phyloP scores from a whole-genome alignment of 371 early-diverging fungal genomes.

The Mortierella sp. region DNA sequence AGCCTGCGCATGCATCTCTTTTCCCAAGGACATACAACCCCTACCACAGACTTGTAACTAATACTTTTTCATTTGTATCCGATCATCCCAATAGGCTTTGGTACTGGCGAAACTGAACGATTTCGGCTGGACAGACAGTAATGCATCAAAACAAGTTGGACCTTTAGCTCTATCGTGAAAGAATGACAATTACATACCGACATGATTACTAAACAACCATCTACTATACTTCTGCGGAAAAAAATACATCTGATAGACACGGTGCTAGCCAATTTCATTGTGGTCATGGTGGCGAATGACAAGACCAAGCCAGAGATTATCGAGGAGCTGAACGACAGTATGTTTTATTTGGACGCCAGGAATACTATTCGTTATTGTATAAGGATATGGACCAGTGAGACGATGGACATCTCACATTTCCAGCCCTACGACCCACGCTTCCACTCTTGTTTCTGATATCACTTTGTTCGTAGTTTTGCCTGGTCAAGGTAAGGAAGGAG shows the following conservation, averaged over 20 bases:
- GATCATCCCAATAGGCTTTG: slow-evolving; percentile 5
- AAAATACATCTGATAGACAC: slow-evolving; percentile 18
- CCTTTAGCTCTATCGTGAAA: too few relatives aligned
- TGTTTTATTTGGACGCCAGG: not conserved
- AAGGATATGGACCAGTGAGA: too few relatives aligned
- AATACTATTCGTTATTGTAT: not conserved
- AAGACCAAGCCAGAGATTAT: slow-evolving; percentile 44
- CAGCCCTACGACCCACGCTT: too few relatives aligned
- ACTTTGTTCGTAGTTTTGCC: slow-evolving; percentile 21
- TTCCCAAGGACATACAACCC: too few relatives aligned
- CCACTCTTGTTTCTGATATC: not conserved
- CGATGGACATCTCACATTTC: too few relatives aligned
- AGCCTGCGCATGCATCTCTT: too few relatives aligned
- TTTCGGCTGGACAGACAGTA: slow-evolving; percentile 53
- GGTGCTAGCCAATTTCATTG: slow-evolving; percentile 53
- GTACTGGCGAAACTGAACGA: slow-evolving; percentile 39
- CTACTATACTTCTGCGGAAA: too few relatives aligned
- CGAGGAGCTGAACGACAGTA: slow-evolving; percentile 45
- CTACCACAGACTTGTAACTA: not conserved
- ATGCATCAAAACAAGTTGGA: too few relatives aligned
- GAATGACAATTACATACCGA: too few relatives aligned
- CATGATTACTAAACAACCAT: too few relatives aligned
- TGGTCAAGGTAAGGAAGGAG: slow-evolving; percentile 22
- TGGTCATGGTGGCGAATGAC: slow-evolving; percentile 54
- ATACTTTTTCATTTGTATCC: too few relatives aligned